Evolutionary conservation across 495 filamentous ascomycete genomes (phyloP).

Genomic region (Xylaria longipes): DNA sequence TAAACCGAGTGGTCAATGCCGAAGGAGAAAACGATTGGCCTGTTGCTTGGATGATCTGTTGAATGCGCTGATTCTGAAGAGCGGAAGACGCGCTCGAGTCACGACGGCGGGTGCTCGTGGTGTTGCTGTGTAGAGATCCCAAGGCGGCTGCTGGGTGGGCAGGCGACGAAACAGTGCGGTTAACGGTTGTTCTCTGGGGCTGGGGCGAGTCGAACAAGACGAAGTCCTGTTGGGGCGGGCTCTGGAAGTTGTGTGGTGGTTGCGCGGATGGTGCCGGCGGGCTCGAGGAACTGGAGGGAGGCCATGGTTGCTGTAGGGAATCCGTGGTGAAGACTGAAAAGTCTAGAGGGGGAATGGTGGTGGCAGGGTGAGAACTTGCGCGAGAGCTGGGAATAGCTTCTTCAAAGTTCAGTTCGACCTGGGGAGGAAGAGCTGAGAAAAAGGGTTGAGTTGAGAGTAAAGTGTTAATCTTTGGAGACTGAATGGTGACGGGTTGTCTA

Average conservation of each 20-base stretch:
- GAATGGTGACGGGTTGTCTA: constrained; percentile 52
- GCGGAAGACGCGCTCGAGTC: constrained; percentile 40
- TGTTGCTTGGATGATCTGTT: constrained; percentile 64
- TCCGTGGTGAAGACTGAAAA: constrained; percentile 66
- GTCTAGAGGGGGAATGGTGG: constrained; percentile 60
- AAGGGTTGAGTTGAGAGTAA: constrained; percentile 51
- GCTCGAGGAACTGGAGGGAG: constrained; percentile 64
- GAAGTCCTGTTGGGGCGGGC: constrained; percentile 58
- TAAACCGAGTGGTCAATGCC: constrained; percentile 64
- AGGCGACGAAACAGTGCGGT: constrained; percentile 48
- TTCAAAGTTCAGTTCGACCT: constrained; percentile 63
- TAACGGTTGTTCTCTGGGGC: constrained; percentile 57
- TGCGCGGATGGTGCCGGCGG: constrained; percentile 65
- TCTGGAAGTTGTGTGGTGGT: constrained; percentile 44
- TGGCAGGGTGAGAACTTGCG: constrained; percentile 54
- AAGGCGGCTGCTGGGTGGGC: constrained; percentile 51
- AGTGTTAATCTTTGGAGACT: constrained; percentile 43
- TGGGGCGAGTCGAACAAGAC: constrained; percentile 59
- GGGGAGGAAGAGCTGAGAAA: constrained; percentile 57
- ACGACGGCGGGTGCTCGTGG: constrained; percentile 39
- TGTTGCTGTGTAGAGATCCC: constrained; percentile 38
- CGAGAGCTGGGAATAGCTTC: constrained; percentile 55
- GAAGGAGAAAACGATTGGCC: constrained; percentile 63
- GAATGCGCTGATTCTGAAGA: constrained; percentile 63
- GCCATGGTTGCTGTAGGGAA: constrained; percentile 63